Evolutionary conservation across 1,284 basidiomycete species (phyloP).

Genomic region (Xanthoconium separans): DNA sequence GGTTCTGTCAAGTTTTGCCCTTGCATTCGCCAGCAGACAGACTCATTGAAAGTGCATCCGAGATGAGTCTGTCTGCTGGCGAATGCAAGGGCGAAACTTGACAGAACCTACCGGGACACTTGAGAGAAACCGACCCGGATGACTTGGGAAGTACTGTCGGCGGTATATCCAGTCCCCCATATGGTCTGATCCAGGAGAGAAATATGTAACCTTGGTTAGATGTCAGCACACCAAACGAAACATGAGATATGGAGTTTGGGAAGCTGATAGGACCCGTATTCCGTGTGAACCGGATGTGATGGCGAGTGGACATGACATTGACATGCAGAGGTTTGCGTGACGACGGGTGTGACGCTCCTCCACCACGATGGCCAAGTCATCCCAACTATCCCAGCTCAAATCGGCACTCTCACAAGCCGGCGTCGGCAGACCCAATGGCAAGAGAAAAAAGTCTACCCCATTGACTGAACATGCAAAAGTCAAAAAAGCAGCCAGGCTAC

Average conservation of each 20-base stretch:
- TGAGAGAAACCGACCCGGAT: neutral
- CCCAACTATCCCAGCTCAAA: slow-evolving; percentile 87
- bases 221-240: no score
- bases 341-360: no score
- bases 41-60: neutral
- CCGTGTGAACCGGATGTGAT: no score
- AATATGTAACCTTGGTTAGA: no score
- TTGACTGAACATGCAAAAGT: slow-evolving; percentile 74
- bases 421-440: slow-evolving; percentile 59
- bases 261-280: no score
- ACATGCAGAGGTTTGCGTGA: no score
- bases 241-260: no score
- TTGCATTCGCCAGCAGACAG: neutral
- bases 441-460: slow-evolving; percentile 65
- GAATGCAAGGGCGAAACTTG: neutral
- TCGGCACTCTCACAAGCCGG: slow-evolving; percentile 78
- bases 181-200: neutral
- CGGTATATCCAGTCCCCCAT: neutral
- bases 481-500: slow-evolving; percentile 76
- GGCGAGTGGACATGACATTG: no score
- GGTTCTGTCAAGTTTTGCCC: neutral
- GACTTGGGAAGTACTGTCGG: neutral
- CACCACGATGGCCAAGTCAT: slow-evolving; percentile 50
- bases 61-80: neutral
- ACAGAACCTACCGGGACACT: neutral